Evolutionary conservation across 2,329 filamentous ascomycete genomes (phyloP).

Genomic region (Fusarium sp.): DNA sequence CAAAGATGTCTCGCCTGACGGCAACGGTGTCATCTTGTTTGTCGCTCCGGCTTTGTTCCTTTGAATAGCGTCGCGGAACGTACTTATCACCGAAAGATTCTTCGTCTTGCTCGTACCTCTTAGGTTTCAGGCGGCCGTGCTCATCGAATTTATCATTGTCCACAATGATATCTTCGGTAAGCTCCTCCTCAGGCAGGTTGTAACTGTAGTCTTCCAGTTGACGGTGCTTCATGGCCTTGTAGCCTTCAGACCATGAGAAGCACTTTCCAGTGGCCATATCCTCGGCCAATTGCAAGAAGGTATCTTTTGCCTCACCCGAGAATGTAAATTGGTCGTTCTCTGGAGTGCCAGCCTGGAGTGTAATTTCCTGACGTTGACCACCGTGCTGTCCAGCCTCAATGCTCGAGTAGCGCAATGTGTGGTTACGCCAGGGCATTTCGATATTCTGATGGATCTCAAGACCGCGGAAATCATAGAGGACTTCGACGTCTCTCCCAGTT

Average conservation of each 20-base stretch:
- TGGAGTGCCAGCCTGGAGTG: conserved; percentile 52
- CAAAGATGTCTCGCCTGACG: neutral
- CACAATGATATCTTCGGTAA: conserved; percentile 46
- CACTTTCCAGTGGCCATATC: conserved; percentile 51
- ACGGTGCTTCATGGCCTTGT: conserved; percentile 47
- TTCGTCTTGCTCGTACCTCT: conserved; percentile 6
- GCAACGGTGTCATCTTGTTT: too few relatives aligned
- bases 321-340: neutral
- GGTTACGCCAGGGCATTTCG: conserved; percentile 59
- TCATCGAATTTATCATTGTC: conserved; percentile 33
- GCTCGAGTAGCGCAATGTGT: conserved; percentile 66
- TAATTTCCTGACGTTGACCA: conserved; percentile 66
- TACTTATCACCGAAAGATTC: neutral
- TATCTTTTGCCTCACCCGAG: conserved; percentile 8
- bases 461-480: conserved; percentile 62
- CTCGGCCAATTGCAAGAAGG: conserved; percentile 51
- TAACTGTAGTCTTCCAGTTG: conserved; percentile 49
- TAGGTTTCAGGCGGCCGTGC: conserved; percentile 22
- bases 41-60: neutral
- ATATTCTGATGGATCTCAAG: conserved; percentile 67
- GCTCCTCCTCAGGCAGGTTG: conserved; percentile 47
- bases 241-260: conserved; percentile 57
- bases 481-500: conserved; percentile 22
- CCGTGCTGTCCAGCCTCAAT: conserved; percentile 67
- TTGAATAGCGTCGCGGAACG: neutral